Evolutionary conservation across 2,329 filamentous ascomycete genomes (phyloP).

Genomic region (Elsinoe ampelina): DNA sequence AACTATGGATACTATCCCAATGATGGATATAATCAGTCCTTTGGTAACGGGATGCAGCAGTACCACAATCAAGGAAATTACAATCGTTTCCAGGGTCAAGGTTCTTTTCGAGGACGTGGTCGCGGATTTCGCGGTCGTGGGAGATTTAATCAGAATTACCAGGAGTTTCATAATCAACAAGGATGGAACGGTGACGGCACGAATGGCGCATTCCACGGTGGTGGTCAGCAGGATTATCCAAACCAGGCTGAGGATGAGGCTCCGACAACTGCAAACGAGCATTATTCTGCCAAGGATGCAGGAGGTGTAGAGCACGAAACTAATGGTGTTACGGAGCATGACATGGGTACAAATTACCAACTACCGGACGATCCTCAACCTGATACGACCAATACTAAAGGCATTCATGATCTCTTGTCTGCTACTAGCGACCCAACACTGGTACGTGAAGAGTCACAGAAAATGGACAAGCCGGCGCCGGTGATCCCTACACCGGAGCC

Average conservation of each 20-base stretch:
- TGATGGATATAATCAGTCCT: conserved; percentile 45
- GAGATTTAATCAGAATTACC: conserved; percentile 19
- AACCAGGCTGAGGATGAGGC: not conserved
- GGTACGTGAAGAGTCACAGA: not conserved
- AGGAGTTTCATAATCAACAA: conserved; percentile 9
- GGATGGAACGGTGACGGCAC: not conserved
- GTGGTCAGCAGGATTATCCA: not conserved
- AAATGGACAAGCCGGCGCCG: conserved; percentile 7
- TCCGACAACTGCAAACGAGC: not conserved
- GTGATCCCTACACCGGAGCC: conserved; percentile 18
- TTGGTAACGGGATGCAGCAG: conserved; percentile 38
- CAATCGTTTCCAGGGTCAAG: conserved; percentile 71
- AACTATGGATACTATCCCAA: conserved; percentile 56
- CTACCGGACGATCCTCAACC: too few species aligned
- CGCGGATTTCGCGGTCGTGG: conserved; percentile 26
- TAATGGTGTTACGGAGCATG: conserved; percentile 2
- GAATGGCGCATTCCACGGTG: not conserved
- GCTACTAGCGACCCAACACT: too few species aligned
- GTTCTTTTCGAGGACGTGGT: conserved; percentile 38
- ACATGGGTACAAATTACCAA: conserved; percentile 5
- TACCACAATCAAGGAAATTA: conserved; percentile 52
- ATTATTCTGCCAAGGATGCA: too few species aligned
- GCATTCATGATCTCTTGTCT: too few species aligned
- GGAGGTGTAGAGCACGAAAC: not conserved
- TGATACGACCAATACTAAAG: too few species aligned